Evolutionary conservation across 257 asterid species (phyloP), one percentile per base, ranked within the genome.

Genomic region (Solanum paucissectum): DNA sequence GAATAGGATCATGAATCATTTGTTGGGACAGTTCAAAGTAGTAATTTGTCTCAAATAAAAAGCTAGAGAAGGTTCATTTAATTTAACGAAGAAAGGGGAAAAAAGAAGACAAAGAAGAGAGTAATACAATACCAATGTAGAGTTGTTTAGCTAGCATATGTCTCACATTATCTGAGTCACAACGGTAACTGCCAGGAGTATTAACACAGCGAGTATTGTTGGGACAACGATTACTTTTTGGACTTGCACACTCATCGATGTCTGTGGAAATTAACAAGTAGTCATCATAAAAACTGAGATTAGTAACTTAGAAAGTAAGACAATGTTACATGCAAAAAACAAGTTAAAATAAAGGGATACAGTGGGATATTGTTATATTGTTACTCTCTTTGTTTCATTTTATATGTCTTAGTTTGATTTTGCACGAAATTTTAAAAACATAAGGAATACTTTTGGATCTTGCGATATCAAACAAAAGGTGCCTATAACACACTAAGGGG

Each of bases 21-120:
- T n/a, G n/a, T n/a, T n/a, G n/a, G n/a, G n/a, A n/a, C n/a, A n/a
- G n/a, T n/a, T n/a, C n/a, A n/a, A n/a, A n/a, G n/a, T n/a, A n/a
- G n/a, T n/a, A 6, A 23, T 76, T 1, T 76, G 23, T 42, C 37
- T 77, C 60, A 40, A 40, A 40, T 7, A 77, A 77, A 77, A 77
- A 7, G 1, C 5, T n/a, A 13, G 0, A n/a, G 12, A 75, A 38
- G n/a, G 60, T 13, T 12, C n/a, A 12, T 0, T 2, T n/a, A 13
- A 7, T n/a, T n/a, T n/a, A n/a, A n/a, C n/a, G n/a, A n/a, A n/a
- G n/a, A n/a, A n/a, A n/a, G n/a, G n/a, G n/a, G n/a, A n/a, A n/a
- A n/a, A n/a, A n/a, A n/a, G 6, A 1, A 38, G n/a, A 16, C 58
- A 38, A 23, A 76, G 83, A 77, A 42, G 60, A n/a, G 62, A 25